Evolutionary conservation across 2,329 filamentous ascomycete species (phyloP), one percentile per base, ranked within the genome.

Genomic region (Phoma sp.): DNA sequence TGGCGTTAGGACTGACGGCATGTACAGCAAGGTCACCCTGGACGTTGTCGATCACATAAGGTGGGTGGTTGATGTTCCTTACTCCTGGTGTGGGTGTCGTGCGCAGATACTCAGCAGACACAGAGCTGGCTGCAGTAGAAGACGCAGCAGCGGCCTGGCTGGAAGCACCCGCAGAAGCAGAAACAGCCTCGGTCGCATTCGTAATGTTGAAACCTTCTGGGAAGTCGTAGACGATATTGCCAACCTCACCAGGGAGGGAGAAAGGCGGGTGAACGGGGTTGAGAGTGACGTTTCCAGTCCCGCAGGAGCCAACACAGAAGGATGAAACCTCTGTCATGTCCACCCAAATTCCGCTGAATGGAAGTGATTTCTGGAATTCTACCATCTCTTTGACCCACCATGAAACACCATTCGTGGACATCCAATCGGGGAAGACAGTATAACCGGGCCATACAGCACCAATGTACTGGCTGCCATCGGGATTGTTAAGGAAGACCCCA

Each of bases 1-100:
- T 92, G 0, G 91, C 88, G 65, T 95, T 92, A 0, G 90, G 90
- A 56, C 85, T 87, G 24, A 93, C 82, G 1, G 90, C 89, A 64
- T 91, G 86, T 2, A 88, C 86, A 15, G 85, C 87, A 21, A 94
- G 81, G 65, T 91, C 89, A 15, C 88, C 89, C 38, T 89, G 82
- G 36, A 86, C 84, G 70, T 93, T 85, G 71, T 92, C 87, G 68
- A 94, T 88, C 6, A 86, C 84, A 66, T 94, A 95, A 2, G 90
- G 88, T 21, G 91, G 91, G 63, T 87, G 82, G 65, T 92, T 85
- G 52, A 94, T 76, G 64, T 92, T 83, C 19, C 90, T 83, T 12
- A 80, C 78, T 1, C 87, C 88, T 0, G 84, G 79, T 0, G 85
- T 89, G 1, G 87, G 85, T 1, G 80, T 86, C 0, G 84, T 86